Base-by-base conservation (phyloP, 192 early-diverging fungal genomes). In the Backusella psychrophila region DNA sequence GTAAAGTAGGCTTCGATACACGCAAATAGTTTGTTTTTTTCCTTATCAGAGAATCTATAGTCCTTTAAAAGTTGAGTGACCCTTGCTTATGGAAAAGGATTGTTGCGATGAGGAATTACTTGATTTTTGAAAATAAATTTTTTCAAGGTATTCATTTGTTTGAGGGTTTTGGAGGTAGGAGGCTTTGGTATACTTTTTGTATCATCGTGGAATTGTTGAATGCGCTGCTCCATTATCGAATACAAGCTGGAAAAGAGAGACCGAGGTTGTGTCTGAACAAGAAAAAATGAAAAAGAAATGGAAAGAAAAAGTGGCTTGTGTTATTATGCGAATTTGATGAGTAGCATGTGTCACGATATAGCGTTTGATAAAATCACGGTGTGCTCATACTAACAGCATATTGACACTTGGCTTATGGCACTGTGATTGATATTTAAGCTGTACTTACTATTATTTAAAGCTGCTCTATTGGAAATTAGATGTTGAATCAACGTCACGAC, bases 121-220 rank as follows among this genome's bases (percentile, higher is more conserved):
- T 78, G 77, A 41, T 78, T 78, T 39, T 78, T 78, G 63, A 68
- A 73, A 33, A 78, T 72, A 36, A 73, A 73, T 33, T 78, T 78
- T 36, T 73, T 78, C 11, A 78, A 38, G 3, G 77, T 78, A 31
- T 73, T 65, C 53, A 78, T 49, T 63, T 78, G 77, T 52, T 78
- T 78, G 17, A 72, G 9, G 31, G 70, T 72, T 33, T 73, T 78
- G n/a, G 77, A 71, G 26, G 70, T 78, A 6, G 77, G 77, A 53
- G 77, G 77, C 8, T 36, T 70, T 8, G 77, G 71, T 67, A 78
- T 72, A 7, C 39, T 31, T 33, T 78, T 78, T 23, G 77, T 78
- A 38, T 78, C 77, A 73, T 78, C 77, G 31, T 78, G 77, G 33
- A 78, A 78, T 44, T 78, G 71, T 53, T 78, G 77, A 53, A 78